phyloP scores from a whole-genome alignment of 345 rosid genomes.

The Rhizophora mangle region DNA sequence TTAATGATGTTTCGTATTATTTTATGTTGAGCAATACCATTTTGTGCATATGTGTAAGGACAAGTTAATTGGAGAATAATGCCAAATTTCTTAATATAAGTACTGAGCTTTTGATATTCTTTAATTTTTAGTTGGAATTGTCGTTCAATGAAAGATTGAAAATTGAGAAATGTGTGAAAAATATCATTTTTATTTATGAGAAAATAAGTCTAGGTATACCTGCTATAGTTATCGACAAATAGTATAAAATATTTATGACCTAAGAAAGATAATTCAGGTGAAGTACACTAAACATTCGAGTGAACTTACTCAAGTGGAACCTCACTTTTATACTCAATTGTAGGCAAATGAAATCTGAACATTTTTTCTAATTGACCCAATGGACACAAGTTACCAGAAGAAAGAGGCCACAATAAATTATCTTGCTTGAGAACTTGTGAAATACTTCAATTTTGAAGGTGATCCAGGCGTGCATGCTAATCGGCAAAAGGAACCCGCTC shows the following conservation, averaged over 20 bases:
- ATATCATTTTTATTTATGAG: neutral
- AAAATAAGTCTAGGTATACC: neutral
- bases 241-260: neutral
- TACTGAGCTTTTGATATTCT: neutral
- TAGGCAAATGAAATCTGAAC: neutral
- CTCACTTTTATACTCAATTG: neutral
- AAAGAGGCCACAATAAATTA: neutral
- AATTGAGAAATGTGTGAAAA: neutral
- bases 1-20: neutral
- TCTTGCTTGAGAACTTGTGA: neutral
- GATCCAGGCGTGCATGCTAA: neutral
- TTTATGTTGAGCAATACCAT: neutral
- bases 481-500: neutral
- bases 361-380: neutral
- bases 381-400: neutral
- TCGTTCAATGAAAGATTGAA: neutral
- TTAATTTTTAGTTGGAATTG: neutral
- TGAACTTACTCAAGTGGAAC: neutral
- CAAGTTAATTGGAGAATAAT: neutral
- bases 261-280: neutral
- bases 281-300: neutral
- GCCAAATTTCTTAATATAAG: neutral
- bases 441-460: neutral
- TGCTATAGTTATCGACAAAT: neutral
- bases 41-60: neutral